phyloP scores from a whole-genome alignment of 345 rosid species.

The Eucalyptus urophylla region DNA sequence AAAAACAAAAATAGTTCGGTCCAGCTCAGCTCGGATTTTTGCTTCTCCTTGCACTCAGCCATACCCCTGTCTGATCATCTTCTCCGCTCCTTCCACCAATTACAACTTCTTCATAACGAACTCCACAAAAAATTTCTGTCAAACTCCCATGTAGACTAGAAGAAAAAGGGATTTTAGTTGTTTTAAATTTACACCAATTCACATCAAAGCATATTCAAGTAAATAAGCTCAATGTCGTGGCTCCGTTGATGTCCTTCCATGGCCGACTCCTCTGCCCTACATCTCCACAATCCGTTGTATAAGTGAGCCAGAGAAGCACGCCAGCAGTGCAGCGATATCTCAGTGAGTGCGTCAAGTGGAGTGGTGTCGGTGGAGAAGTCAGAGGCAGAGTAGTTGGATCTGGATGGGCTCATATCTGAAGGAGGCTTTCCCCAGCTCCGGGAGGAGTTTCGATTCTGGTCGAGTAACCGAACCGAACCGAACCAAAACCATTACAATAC shows the following conservation, averaged over 20 bases:
- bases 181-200: neutral
- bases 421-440: neutral
- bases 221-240: conserved; percentile 2
- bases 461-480: neutral
- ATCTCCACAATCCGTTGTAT: conserved; percentile 14
- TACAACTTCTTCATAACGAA: neutral
- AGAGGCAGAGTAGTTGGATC: conserved; percentile 46
- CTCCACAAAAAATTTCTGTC: neutral
- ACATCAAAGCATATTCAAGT: neutral
- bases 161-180: neutral
- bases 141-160: neutral
- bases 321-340: conserved; percentile 1
- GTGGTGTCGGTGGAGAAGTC: conserved; percentile 69
- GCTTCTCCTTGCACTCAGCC: neutral
- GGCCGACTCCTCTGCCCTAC: conserved; percentile 29
- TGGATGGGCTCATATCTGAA: conserved; percentile 26
- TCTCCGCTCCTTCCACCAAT: neutral
- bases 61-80: rapidly evolving
- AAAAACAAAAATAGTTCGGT: too few relatives aligned
- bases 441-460: too few relatives aligned
- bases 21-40: too few relatives aligned
- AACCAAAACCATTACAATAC: neutral
- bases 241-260: conserved; percentile 41
- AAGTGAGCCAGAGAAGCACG: conserved; percentile 3
- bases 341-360: conserved; percentile 34